Base-by-base conservation (phyloP, 2,329 filamentous ascomycete species). In the Trichoderma koningiopsis region DNA sequence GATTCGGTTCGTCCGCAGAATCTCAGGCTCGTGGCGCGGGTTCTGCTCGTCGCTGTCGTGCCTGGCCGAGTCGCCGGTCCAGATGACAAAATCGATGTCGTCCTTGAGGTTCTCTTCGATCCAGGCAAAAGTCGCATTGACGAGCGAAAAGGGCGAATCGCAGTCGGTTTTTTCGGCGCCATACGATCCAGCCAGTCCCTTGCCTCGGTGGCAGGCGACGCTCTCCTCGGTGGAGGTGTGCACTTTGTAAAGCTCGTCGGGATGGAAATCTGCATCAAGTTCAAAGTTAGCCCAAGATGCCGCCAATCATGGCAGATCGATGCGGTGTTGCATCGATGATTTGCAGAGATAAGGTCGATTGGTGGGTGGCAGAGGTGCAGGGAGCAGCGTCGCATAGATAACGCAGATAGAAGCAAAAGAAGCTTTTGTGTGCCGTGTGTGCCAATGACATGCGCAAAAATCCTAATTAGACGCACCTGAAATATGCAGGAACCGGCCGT, bases 51-150 rank as follows among this genome's bases (percentile, higher is more conserved):
- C 94, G 78, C 91, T 95, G 79, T 97, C 94, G 80, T 97, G 94
- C 72, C 94, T 88, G 24, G 92, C 93, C 37, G 91, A 95, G 79
- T 97, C 94, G 72, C 94, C 94, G 1, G 94, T 97, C 94, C 94
- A 97, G 60, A 97, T 83, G 61, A 97, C 90, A 77, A 97, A 97
- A 79, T 97, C 94, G 72, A 97, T 86, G 4, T 89, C 81, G 77
- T 94, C 91, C 76, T 87, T 91, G 69, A 97, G 77, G 75, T 97
- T 90, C 55, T 89, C 86, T 56, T 88, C 84, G 63, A 99, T 91
- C 95, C 95, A 99, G 75, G 90, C 86, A 76, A 98, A 93, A 0
- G 95, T 98, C 74, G 92, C 91, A 79, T 98, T 92, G 71, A 97
- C 84, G 22, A 99, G 88, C 0, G 90, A 83, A 70, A 90, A 81